Percentiles rank a stretch among this genome's conserved stretches.
These are phyloP conservation scores for Artemisia argyi DNA, from an alignment of 129 eudicot genomes.

Conservation along the genomic window DNA sequence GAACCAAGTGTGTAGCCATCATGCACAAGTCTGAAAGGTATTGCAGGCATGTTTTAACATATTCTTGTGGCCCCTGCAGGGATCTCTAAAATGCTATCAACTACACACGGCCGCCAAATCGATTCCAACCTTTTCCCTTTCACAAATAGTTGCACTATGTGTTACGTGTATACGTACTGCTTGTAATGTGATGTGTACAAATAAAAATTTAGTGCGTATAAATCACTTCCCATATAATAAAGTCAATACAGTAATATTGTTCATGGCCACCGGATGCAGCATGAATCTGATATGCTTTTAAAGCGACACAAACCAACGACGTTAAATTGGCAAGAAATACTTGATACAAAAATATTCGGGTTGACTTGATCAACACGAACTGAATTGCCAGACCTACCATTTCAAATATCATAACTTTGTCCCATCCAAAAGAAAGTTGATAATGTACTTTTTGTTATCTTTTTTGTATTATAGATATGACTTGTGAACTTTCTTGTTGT, in stretches of 20 bases:
- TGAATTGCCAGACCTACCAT: background rate
- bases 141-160: background rate
- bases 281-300: no score
- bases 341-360: no score
- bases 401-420: conserved; percentile 1
- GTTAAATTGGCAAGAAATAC: no score
- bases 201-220: no score
- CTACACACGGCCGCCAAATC: background rate
- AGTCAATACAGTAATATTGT: conserved; percentile 7
- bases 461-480: background rate
- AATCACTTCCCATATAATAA: background rate
- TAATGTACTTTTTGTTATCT: conserved; percentile 5
- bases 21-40: background rate
- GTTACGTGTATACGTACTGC: background rate
- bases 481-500: conserved; percentile 13
- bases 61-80: no score
- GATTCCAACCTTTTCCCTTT: conserved; percentile 1
- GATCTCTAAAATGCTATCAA: background rate
- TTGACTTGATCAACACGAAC: no score
- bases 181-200: no score
- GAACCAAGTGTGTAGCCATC: background rate
- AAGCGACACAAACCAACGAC: no score
- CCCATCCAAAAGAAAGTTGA: conserved; percentile 1
- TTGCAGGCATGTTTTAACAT: no score
- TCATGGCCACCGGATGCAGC: background rate